These are phyloP conservation scores for Penicillium sp. DNA, from an alignment of 2,329 filamentous ascomycete genomes.

Conservation along the genomic window DNA sequence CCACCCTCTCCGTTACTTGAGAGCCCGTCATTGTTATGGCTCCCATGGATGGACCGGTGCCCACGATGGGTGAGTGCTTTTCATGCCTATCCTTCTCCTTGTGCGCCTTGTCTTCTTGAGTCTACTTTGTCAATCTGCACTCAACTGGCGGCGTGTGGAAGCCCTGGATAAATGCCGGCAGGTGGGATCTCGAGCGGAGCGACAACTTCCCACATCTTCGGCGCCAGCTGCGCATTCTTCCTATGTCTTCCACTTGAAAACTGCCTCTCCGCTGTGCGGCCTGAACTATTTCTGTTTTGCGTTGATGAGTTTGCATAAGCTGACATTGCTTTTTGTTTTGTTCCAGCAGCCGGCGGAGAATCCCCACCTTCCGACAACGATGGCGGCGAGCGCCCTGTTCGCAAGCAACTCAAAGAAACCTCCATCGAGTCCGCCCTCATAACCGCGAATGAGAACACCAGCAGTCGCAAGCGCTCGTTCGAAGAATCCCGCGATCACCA, in stretches of 20 bases:
- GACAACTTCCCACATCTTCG: background rate
- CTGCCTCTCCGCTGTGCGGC: background rate
- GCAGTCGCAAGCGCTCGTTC: conserved; percentile 37
- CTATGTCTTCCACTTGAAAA: background rate
- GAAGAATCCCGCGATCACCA: conserved; percentile 31
- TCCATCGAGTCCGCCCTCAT: conserved; percentile 50
- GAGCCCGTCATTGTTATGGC: conserved; percentile 13
- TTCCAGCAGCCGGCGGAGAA: conserved; percentile 24
- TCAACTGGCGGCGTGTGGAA: background rate
- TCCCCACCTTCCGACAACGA: conserved; percentile 40
- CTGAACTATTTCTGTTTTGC: background rate
- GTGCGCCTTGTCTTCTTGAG: background rate
- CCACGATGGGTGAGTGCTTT: conserved; percentile 8
- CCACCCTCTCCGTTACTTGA: background rate
- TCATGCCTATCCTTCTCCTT: background rate
- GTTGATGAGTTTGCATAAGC: background rate
- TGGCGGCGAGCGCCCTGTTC: conserved; percentile 56
- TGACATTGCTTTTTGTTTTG: conserved; percentile 7
- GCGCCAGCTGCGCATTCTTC: background rate
- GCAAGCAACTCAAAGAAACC: conserved; percentile 62
- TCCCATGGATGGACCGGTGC: conserved; percentile 13
- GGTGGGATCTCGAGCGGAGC: background rate
- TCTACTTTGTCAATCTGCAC: background rate
- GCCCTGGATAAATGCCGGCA: background rate
- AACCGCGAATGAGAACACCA: conserved; percentile 18